These are phyloP conservation scores for Rubia occidens DNA, from an alignment of 305 asterid species.

Conservation along the genomic window DNA sequence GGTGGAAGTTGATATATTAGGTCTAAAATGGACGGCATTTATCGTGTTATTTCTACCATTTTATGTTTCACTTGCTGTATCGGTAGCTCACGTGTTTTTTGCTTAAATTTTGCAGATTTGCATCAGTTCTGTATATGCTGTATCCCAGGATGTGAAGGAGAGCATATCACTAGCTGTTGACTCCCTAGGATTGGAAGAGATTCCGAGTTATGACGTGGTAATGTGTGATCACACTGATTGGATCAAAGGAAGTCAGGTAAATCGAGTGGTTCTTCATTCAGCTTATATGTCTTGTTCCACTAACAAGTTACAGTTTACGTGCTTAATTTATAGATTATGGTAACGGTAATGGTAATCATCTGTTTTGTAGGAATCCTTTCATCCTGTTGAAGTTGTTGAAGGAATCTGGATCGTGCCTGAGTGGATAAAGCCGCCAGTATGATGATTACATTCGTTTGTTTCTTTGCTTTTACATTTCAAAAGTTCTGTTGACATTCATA, in stretches of 20 bases:
- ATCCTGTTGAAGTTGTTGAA: slow-evolving; percentile 59
- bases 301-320: background rate
- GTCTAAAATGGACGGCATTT: background rate
- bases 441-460: slow-evolving; percentile 23
- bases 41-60: background rate
- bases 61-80: background rate
- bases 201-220: slow-evolving; percentile 50
- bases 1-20: background rate
- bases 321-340: background rate
- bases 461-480: slow-evolving; percentile 12
- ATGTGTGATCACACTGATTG: slow-evolving; percentile 67
- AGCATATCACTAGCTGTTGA: slow-evolving; percentile 67
- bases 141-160: slow-evolving; percentile 55
- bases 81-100: slow-evolving; percentile 7
- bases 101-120: slow-evolving; percentile 36
- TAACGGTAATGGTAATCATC: background rate
- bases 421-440: slow-evolving; percentile 77
- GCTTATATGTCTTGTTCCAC: background rate
- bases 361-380: slow-evolving; percentile 60
- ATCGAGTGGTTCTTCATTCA: background rate
- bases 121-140: slow-evolving; percentile 50
- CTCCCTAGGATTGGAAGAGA: slow-evolving; percentile 64
- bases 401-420: slow-evolving; percentile 91
- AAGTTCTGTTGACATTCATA: slow-evolving; percentile 5
- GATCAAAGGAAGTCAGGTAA: slow-evolving; percentile 66